Evolutionary conservation across 257 asterid species (phyloP).

Genomic region (Solanum etuberosum): DNA sequence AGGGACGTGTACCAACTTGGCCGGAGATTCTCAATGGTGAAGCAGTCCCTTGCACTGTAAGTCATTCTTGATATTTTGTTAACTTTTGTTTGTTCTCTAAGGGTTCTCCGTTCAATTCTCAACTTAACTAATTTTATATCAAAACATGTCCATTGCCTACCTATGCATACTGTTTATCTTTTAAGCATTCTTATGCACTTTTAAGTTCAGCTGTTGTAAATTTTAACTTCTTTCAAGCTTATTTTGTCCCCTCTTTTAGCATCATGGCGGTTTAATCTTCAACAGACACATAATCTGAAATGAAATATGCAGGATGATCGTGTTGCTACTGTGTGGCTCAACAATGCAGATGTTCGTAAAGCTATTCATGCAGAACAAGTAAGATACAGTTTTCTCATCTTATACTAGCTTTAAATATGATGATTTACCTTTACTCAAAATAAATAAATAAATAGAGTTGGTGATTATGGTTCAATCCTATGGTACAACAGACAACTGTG

Average conservation of each 20-base stretch:
- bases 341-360: conserved; percentile 62
- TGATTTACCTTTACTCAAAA: not conserved
- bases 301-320: conserved; percentile 54
- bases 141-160: not conserved
- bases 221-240: not conserved
- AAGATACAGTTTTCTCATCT: conserved; percentile 21
- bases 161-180: not conserved
- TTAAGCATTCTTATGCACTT: not conserved
- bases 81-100: not conserved
- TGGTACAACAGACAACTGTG: conserved; percentile 28
- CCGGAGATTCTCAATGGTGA: conserved; percentile 46
- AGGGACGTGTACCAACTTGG: conserved; percentile 81
- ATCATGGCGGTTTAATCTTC: not conserved
- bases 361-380: conserved; percentile 84
- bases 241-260: not conserved
- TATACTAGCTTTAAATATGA: not conserved
- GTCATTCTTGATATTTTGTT: conserved; percentile 2
- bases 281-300: not conserved
- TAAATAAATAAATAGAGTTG: not conserved
- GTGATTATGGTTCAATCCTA: not conserved
- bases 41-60: conserved; percentile 72
- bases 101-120: not conserved
- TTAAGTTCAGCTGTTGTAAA: not conserved
- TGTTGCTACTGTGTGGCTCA: conserved; percentile 78
- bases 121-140: not conserved